These are phyloP conservation scores for Sordaria brevicollis DNA, from an alignment of 495 filamentous ascomycete species.

Conservation along the genomic window DNA sequence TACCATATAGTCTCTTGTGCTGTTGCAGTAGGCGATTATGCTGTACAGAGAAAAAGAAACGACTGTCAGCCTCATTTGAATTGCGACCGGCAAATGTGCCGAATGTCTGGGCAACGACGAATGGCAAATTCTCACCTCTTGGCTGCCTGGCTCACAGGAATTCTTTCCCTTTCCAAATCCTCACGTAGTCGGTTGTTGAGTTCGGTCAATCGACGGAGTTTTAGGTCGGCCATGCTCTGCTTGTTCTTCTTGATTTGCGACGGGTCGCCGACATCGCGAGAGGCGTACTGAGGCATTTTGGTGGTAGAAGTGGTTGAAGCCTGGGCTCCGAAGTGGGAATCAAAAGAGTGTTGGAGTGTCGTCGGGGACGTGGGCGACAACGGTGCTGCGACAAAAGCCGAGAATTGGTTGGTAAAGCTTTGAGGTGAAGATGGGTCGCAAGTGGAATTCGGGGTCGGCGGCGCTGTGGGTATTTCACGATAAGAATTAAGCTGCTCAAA, in stretches of 20 bases:
- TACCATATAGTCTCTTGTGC: conserved; percentile 97
- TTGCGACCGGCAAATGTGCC: not conserved
- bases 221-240: conserved; percentile 97
- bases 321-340: conserved; percentile 7
- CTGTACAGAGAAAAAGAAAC: conserved; percentile 32
- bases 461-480: conserved; percentile 6
- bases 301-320: conserved; percentile 10
- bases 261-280: conserved; percentile 49
- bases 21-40: conserved; percentile 91
- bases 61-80: not conserved
- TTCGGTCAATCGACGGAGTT: conserved; percentile 90
- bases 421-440: conserved; percentile 9
- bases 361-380: conserved; percentile 14
- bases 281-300: conserved; percentile 45
- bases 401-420: conserved; percentile 11
- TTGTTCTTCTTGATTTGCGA: conserved; percentile 87
- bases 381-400: conserved; percentile 6
- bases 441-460: conserved; percentile 7
- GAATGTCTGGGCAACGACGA: not conserved
- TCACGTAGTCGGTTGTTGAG: conserved; percentile 89
- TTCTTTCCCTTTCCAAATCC: conserved; percentile 86
- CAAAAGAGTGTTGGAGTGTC: conserved; percentile 1
- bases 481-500: conserved; percentile 7
- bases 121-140: conserved; percentile 57
- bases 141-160: conserved; percentile 88